Conservation (phyloP, 75 land plant species). For the Cryptomeria japonica region DNA sequence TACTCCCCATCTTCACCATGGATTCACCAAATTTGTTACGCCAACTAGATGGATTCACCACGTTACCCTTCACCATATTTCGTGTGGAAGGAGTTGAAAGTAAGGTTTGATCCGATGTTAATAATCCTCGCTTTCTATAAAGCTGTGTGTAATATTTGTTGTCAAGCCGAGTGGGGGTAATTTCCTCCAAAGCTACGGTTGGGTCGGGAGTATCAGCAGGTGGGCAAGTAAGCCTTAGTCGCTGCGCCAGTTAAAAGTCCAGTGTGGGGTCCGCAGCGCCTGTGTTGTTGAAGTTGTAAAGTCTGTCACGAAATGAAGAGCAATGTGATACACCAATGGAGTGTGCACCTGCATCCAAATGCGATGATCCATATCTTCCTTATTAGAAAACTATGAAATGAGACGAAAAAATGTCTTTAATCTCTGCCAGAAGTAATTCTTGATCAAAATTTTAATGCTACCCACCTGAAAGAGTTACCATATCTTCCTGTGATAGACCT, state of each 20-base stretch:
- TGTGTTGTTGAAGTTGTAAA: conserved; percentile 13
- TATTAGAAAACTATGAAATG: neutral
- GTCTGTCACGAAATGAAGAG: conserved; percentile 10
- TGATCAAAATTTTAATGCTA: neutral
- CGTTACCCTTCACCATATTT: neutral
- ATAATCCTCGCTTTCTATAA: conserved; percentile 10
- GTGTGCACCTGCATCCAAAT: conserved; percentile 20
- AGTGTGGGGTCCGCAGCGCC: neutral
- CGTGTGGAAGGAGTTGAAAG: neutral
- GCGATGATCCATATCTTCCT: too few relatives aligned
- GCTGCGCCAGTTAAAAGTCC: neutral
- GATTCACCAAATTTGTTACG: conserved; percentile 10
- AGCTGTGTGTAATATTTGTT: conserved; percentile 22
- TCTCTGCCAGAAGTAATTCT: neutral
- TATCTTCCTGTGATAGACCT: conserved; percentile 29
- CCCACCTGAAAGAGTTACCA: conserved; percentile 55
- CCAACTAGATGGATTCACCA: neutral
- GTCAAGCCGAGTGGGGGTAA: conserved; percentile 22
- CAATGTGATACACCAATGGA: conserved; percentile 34
- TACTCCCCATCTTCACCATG: conserved; percentile 22
- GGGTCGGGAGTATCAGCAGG: neutral
- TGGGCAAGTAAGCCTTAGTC: neutral
- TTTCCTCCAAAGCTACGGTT: conserved; percentile 16
- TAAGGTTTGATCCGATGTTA: conserved; percentile 24
- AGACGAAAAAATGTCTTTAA: too few relatives aligned